These are phyloP conservation scores for Torulaspora quercuum DNA, from an alignment of 805 yeast genomes.

Conservation along the genomic window DNA sequence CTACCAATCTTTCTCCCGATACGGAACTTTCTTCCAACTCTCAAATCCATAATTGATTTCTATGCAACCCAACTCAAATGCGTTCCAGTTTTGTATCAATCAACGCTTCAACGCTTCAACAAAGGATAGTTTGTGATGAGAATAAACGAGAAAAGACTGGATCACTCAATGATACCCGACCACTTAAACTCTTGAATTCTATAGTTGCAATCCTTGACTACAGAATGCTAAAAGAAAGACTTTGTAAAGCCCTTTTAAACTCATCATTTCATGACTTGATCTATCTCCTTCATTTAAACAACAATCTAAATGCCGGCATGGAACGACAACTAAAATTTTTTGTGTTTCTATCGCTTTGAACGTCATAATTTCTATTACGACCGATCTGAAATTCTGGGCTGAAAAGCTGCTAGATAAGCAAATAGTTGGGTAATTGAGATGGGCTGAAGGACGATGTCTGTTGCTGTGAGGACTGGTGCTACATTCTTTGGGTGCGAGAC, in stretches of 20 bases:
- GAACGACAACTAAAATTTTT: slow-evolving; percentile 9
- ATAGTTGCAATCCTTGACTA: no score
- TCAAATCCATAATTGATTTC: slow-evolving; percentile 51
- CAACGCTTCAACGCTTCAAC: no score
- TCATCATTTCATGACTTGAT: no score
- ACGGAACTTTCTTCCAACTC: slow-evolving; percentile 91
- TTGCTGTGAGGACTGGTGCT: slow-evolving; percentile 9
- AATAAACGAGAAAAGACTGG: no score
- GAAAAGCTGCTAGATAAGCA: not conserved
- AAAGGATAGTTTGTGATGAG: no score
- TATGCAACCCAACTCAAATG: not conserved
- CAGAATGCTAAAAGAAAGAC: no score
- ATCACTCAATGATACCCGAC: no score
- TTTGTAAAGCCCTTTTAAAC: no score
- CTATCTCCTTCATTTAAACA: slow-evolving; percentile 5
- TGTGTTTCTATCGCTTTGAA: slow-evolving; percentile 2
- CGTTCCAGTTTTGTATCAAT: no score
- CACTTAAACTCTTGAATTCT: no score
- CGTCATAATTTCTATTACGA: not conserved
- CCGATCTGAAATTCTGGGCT: not conserved
- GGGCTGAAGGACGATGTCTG: slow-evolving; percentile 2
- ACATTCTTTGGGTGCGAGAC: slow-evolving; percentile 46
- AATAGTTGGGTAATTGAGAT: not conserved
- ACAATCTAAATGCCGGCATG: no score
- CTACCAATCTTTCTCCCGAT: slow-evolving; percentile 94